Base-by-base conservation (phyloP, 2,329 filamentous ascomycete species). In the Penicillium aurantiogriseum region DNA sequence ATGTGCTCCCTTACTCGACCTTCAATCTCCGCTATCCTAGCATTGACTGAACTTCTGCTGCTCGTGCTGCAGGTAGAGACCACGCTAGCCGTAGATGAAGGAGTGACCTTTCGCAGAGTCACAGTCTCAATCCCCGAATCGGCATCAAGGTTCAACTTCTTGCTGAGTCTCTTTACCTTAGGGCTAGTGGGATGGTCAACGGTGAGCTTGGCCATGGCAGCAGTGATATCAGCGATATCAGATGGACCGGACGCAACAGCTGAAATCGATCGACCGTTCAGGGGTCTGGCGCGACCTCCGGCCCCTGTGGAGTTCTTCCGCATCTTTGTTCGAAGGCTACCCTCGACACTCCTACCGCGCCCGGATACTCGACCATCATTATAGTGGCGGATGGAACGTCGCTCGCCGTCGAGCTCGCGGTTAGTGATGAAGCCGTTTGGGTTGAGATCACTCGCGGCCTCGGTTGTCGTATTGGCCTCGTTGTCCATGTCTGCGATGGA, bases 371-470 rank as follows among this genome's bases (percentile, higher is more conserved):
- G 53, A 13, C 53, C 53, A 25, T 55, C 38, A 5, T 51, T 55
- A 27, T 51, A 55, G 13, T 29, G 53, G 15, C 53, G 53, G 29
- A 55, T 29, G 15, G 46, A 55, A 23, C 53, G 53, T 19, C 53
- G 53, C 23, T 55, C 39, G 15, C 53, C 53, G 27, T 23, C 46
- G 7, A 55, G 8, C 21, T 43, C 23, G 23, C 53, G 46, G 13
- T 55, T 39, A 19, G 53, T 55, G 29, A 43, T n/a, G 23, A 55
- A 55, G 13, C 46, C 46, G 21, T 55, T 55, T 8, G 39, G 53
- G 17, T 42, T 55, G 23, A 25, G 13, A 17, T 51, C 13, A 13
- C 5, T 52, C 10, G 39, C 39, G 17, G 50, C 39, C 17, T 15
- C 21, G 31, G 29, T 27, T 45, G 38, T 44, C 21, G n/a, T n/a